Base-by-base conservation (phyloP, 1,284 basidiomycete species). In the Ustilago loliicola region DNA sequence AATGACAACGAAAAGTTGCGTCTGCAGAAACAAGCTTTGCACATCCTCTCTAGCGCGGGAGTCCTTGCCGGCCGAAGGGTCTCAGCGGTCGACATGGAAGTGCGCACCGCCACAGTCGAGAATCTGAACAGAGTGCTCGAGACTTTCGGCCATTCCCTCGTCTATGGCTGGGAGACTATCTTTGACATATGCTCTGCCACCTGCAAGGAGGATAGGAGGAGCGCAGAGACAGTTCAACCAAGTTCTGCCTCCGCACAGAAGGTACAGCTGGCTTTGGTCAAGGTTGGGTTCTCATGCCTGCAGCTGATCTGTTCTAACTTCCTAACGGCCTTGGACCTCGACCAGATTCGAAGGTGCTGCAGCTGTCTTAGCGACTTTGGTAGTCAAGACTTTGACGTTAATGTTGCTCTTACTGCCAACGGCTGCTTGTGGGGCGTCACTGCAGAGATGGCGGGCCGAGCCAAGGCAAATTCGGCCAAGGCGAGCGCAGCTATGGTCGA, bases 271-370 rank as follows among this genome's bases (percentile, higher is more conserved):
- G 63, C 73, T 11, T 63, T 82, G 3, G 91, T 95, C 71, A 93
- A 95, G 87, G 93, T 95, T 52, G 95, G 94, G 0, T 98, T 98
- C 87, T 93, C 96, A 65, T 96, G 94, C 0, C 88, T 99, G 72
- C 98, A 94, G 15, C 88, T 99, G 5, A 94, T 98, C 40, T 98
- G 95, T 81, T 88, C 88, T 85, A 95, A 99, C 85, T 93, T 94
- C 8, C 90, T 98, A 6, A 91, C 94, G 0, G 90, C 91, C 0
- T 90, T 99, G 19, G 92, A 93, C 2, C 90, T 91, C 0, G 90
- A 92, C 32, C 92, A 96, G 79, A 90, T 98, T 38, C 91, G 91
- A 7, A 89, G 93, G 11, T 98, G 96, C 82, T 96, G 98, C 87
- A 90, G 89, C 64, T 95, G 94, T 13, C 89, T 99, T 1, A 93